Base-by-base conservation (phyloP, 768 basidiomycete species). In the Boletus rubropictus region DNA sequence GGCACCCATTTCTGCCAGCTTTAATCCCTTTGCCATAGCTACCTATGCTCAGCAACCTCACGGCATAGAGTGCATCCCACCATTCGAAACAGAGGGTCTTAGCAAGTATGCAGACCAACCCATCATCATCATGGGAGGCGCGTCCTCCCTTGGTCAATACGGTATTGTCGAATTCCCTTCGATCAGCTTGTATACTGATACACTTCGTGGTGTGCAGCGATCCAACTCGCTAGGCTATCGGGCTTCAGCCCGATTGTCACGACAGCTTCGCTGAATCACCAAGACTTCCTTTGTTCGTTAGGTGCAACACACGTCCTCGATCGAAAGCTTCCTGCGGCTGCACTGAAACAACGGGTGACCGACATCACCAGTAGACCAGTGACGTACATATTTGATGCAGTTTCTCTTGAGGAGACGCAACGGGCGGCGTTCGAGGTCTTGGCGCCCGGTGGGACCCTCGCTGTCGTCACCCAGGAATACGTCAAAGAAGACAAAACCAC, bases 241-340 rank as follows among this genome's bases (percentile, higher is more conserved):
- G 63, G 61, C 14, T 68, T 69, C 49, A 64, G 60, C 1, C 64
- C 65, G 4, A 66, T 72, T 46, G 63, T 72, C 39, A 59, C 69
- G n/a, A 72, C 72, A 0, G 63, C 71, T 5, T 71, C 72, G 7
- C 46, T 54, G 5, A 55, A 62, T 37, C 63, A 72, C 44, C 42
- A 50, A 9, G 56, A 46, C 1, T 54, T 57, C 8, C 60, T 72
- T n/a, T 54, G 56, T 39, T 61, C 63, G 3, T 49, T 70, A 1
- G 72, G 72, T 14, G 69, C 70, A 14, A 71, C 69, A 2, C 57
- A 67, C 44, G 53, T 72, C 21, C 37, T 72, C 32, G 64, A 65
- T 56, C 56, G 62, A 11, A 48, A 57, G 37, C 52, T 69, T 4
- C 10, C 62, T 11, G 38, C 44, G 1, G n/a, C 31, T 7, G 27